Base-by-base conservation (phyloP, 1,139 yeast species). In the Sugiyamaella paludigena region DNA sequence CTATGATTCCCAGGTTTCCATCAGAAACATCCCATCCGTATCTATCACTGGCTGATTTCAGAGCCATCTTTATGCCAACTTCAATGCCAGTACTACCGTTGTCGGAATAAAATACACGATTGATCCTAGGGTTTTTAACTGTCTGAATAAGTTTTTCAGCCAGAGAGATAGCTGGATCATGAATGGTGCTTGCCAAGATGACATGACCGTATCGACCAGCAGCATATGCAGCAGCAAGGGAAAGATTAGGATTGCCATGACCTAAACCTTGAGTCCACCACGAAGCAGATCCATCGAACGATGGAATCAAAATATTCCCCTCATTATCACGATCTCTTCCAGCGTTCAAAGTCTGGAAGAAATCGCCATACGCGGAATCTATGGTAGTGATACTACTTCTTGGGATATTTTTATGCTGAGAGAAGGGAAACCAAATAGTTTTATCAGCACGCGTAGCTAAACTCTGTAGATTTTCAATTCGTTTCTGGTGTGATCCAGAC, bases 241-340 rank as follows among this genome's bases (percentile, higher is more conserved):
- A 56, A 24, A 62, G 50, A 8, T 56, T 51, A 1, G 57, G 52
- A 38, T 62, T 60, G 10, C 64, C 64, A 43, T 61, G 65, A 9
- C 65, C 65, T 7, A 62, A 53, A 1, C 65, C 64, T 39, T 62
- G 65, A 10, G 65, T 62, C 66, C 66, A 62, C 66, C 66, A 62
- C 2, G 64, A 60, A 8, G 64, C 65, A n/a, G 63, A 58, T 7
- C 62, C 65, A 40, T 62, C 66, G 45, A 62, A 58, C 3, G 58
- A 51, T 2, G 61, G 55, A 8, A 42, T 38, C 13, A 45, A 12
- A 11, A 32, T 35, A 4, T 28, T 42, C 10, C 32, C 16, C 8
- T 33, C 41, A 7, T 29, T 26, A 3, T 26, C 31, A 7, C 10
- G 28, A 10, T 32, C 43, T 19, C 5, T 19, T 19, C 24, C 5